phyloP scores from a whole-genome alignment of 176 grass and related monocot species.

The Areca catechu region DNA sequence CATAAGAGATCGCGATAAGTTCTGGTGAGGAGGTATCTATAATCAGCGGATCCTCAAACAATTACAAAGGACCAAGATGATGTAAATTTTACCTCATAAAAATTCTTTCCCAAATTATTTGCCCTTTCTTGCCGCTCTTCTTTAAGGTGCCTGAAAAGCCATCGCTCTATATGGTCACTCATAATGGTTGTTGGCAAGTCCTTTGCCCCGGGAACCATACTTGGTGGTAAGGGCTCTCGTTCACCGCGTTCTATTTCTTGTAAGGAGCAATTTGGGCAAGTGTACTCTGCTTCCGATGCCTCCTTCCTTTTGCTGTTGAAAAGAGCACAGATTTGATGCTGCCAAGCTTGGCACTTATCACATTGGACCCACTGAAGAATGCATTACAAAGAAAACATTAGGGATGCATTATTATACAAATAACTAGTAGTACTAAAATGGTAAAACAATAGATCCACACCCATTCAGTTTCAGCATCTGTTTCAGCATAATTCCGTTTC shows the following conservation, averaged over 20 bases:
- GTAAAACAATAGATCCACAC: conserved; percentile 22
- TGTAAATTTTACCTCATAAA: conserved; percentile 54
- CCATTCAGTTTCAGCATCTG: conserved; percentile 93
- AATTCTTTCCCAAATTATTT: conserved; percentile 31
- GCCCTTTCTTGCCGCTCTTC: conserved; percentile 60
- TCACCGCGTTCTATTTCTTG: conserved; percentile 45
- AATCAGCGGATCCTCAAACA: too few relatives aligned
- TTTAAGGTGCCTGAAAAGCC: conserved; percentile 57
- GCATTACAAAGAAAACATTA: conserved; percentile 17
- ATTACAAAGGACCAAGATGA: too few relatives aligned
- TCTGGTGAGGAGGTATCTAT: too few relatives aligned
- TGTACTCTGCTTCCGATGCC: conserved; percentile 47
- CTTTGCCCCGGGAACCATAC: conserved; percentile 47
- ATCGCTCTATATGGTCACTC: conserved; percentile 81
- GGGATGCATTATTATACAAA: too few relatives aligned
- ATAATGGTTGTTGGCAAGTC: conserved; percentile 69
- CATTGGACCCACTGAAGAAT: conserved; percentile 85
- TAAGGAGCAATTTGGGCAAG: conserved; percentile 70
- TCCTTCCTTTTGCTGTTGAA: conserved; percentile 69
- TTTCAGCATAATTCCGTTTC: conserved; percentile 63
- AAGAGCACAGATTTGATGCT: conserved; percentile 95
- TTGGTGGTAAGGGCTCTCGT: conserved; percentile 21
- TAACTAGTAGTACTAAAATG: too few relatives aligned
- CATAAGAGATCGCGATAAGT: too few relatives aligned
- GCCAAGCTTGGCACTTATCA: conserved; percentile 79